Conservation (phyloP, 2,329 filamentous ascomycete species). For the Fusarium tuaranense region DNA sequence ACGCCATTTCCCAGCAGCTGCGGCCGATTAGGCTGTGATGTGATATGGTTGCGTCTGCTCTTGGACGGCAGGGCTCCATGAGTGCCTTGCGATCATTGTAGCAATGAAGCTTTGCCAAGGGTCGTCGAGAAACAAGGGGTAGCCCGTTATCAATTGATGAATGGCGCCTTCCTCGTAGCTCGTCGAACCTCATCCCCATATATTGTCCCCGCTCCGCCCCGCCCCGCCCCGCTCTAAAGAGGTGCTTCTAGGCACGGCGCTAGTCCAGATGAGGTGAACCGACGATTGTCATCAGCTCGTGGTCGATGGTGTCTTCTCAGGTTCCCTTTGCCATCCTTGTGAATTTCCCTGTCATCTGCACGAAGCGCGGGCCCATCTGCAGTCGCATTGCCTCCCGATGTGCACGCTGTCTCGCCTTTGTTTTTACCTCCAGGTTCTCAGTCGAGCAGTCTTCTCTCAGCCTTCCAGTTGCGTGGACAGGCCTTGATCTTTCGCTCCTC, state of each 20-base stretch:
- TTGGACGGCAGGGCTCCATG: background rate
- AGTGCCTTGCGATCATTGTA: background rate
- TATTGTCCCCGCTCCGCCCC: slow-evolving; percentile 27
- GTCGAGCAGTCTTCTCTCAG: background rate
- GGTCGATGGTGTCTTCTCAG: slow-evolving; percentile 2
- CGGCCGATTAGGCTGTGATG: slow-evolving; percentile 6
- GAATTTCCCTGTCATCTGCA: slow-evolving; percentile 16
- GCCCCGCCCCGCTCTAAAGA: slow-evolving; percentile 34
- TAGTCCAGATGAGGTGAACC: slow-evolving; percentile 5
- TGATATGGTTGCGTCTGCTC: slow-evolving; percentile 11
- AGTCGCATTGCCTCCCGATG: slow-evolving; percentile 1
- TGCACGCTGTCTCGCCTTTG: background rate
- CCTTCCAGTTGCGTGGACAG: background rate
- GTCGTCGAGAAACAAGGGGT: slow-evolving; percentile 12
- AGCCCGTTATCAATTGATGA: background rate
- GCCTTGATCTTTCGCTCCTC: background rate
- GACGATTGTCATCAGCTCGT: slow-evolving; percentile 25
- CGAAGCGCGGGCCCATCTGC: slow-evolving; percentile 7
- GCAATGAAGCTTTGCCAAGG: slow-evolving; percentile 2
- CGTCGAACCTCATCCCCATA: background rate
- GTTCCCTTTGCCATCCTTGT: slow-evolving; percentile 7
- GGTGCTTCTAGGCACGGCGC: slow-evolving; percentile 13
- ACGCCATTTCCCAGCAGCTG: slow-evolving; percentile 7
- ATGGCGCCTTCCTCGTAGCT: slow-evolving; percentile 1
- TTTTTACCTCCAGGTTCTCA: slow-evolving; percentile 2